These are phyloP conservation scores for Alternaria conjuncta DNA, from an alignment of 2,329 filamentous ascomycete species.

Conservation along the genomic window DNA sequence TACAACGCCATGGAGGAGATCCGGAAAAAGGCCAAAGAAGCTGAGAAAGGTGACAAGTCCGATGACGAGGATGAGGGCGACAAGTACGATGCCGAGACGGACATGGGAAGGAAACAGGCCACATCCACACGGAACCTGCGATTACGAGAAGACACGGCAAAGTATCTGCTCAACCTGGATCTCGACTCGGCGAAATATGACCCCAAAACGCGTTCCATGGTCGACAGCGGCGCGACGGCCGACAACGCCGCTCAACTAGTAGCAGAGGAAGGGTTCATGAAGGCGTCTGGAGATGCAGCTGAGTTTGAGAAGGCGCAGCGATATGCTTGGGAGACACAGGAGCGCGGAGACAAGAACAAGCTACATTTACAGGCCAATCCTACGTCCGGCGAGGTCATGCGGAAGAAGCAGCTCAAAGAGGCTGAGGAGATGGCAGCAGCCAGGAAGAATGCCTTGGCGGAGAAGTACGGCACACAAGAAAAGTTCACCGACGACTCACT, in stretches of 20 bases:
- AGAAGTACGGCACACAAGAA: slow-evolving; percentile 81
- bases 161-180: slow-evolving; percentile 93
- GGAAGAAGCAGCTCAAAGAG: slow-evolving; percentile 80
- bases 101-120: slow-evolving; percentile 93
- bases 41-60: slow-evolving; percentile 51
- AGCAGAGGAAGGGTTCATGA: slow-evolving; percentile 91
- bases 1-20: slow-evolving; percentile 86
- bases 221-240: slow-evolving; percentile 79
- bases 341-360: slow-evolving; percentile 76
- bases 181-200: slow-evolving; percentile 97
- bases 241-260: slow-evolving; percentile 83
- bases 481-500: slow-evolving; percentile 67
- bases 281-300: slow-evolving; percentile 85
- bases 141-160: slow-evolving; percentile 94
- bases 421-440: slow-evolving; percentile 71
- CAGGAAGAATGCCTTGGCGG: slow-evolving; percentile 72
- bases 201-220: slow-evolving; percentile 91
- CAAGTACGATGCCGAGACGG: slow-evolving; percentile 88
- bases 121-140: slow-evolving; percentile 90
- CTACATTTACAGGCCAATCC: slow-evolving; percentile 96
- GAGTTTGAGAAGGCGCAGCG: slow-evolving; percentile 89
- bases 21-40: slow-evolving; percentile 56
- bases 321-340: slow-evolving; percentile 96
- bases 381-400: slow-evolving; percentile 84
- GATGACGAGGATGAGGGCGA: slow-evolving; percentile 61